Conservation (phyloP, 768 basidiomycete genomes). For the Lenzites betulinus region DNA sequence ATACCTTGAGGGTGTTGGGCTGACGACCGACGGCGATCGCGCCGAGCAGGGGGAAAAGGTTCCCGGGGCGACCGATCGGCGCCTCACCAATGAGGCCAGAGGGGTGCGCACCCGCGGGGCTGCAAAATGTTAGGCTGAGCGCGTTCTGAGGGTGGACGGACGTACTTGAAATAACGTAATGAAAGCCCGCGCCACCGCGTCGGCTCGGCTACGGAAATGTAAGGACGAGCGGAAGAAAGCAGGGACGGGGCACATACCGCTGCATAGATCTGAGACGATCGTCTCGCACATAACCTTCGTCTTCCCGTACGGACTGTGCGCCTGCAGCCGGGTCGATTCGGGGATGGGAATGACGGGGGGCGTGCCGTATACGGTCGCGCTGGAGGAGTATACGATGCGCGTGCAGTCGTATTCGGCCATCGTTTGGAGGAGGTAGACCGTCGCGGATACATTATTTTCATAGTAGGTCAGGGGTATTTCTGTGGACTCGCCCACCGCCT, state of each 20-base stretch:
- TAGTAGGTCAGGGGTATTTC: conserved; percentile 95
- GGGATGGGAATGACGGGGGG: conserved; percentile 93
- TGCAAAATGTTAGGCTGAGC: conserved; percentile 34
- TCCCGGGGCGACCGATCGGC: conserved; percentile 92
- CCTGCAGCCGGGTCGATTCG: conserved; percentile 83
- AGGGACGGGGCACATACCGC: conserved; percentile 47
- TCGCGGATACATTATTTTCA: conserved; percentile 89
- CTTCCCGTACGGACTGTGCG: conserved; percentile 92
- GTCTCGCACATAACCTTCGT: conserved; percentile 96
- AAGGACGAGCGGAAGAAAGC: neutral
- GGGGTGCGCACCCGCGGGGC: conserved; percentile 97
- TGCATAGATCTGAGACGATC: conserved; percentile 85
- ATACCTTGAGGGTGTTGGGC: conserved; percentile 65
- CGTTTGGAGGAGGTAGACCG: conserved; percentile 79
- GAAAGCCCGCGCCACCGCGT: conserved; percentile 79
- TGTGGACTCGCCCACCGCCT: conserved; percentile 96
- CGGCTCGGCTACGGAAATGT: conserved; percentile 55
- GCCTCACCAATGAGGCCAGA: conserved; percentile 96
- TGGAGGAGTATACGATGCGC: conserved; percentile 95
- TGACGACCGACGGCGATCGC: conserved; percentile 93
- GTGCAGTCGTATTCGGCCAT: conserved; percentile 86
- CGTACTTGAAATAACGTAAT: conserved; percentile 95
- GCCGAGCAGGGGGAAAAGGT: conserved; percentile 89
- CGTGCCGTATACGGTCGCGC: conserved; percentile 96
- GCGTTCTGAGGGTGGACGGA: conserved; percentile 2